Base-by-base conservation (phyloP, 352 stramenopile species). In the Phytopythium vexans region DNA sequence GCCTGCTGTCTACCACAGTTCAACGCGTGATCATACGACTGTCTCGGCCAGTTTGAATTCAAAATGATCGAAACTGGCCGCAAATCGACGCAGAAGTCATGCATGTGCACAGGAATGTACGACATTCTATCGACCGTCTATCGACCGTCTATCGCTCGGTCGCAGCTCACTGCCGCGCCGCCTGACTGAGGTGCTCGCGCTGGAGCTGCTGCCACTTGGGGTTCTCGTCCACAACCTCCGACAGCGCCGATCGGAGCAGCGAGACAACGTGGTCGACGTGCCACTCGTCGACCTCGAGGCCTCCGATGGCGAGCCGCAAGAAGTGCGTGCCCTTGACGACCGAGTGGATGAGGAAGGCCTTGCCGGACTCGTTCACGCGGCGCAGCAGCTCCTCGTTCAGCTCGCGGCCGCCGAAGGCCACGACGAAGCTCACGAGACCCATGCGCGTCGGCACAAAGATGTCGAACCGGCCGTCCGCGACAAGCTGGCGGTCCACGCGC, bases 281-380 rank as follows among this genome's bases (percentile, higher is more conserved):
- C 69, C 68, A 78, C 50, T 59, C 41, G 48, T 72, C 59, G 36
- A 77, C 64, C 16, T 85, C 74, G 4, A 82, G 59, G 4, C 74
- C 74, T 34, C 77, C 74, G 37, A 82, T 50, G 6, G 74, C 68
- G 38, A 89, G 53, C 38, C 79, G 73, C 39, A 89, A 49, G 44
- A 88, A 75, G 52, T 83, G 60, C 37, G 67, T 58, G 15, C 59
- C 62, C 41, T 85, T 74, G 35, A 89, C 66, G 8, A 88, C 74
- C 2, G 79, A 87, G 59, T 88, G 76, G 41, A 88, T 77, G 36
- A 88, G 46, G 49, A 90, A 90, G 7, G 56, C 54, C 59, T 82
- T 76, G 38, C 79, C 78, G 2, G 60, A 79, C 32, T 76, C 68
- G 48, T 87, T 87, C 32, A 86, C 76, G 4, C 63, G 62, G 33